phyloP scores from a whole-genome alignment of 2,329 filamentous ascomycete genomes.

The Sporothrix euskadiensis region DNA sequence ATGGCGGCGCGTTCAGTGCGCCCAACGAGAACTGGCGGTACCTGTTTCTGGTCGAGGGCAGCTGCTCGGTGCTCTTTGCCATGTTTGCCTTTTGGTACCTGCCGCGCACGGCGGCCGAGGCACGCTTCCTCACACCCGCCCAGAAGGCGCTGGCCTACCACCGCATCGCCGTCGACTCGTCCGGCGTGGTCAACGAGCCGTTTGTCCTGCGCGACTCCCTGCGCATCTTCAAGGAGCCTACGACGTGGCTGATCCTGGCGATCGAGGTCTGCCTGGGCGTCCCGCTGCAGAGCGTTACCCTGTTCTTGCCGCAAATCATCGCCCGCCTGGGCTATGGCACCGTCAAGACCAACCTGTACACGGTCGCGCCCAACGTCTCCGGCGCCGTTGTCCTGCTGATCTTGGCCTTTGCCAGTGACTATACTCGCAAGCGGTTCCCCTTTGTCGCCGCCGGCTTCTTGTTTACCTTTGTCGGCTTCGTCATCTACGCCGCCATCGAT shows the following conservation, averaged over 20 bases:
- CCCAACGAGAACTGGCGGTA: conserved; percentile 49
- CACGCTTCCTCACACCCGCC: conserved; percentile 60
- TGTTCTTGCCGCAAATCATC: conserved; percentile 35
- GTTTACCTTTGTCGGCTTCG: conserved; percentile 74
- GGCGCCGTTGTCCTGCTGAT: conserved; percentile 72
- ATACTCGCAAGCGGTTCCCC: conserved; percentile 65
- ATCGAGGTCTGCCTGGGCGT: conserved; percentile 63
- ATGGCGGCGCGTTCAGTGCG: conserved; percentile 41
- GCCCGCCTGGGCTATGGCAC: conserved; percentile 36
- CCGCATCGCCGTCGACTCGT: conserved; percentile 75
- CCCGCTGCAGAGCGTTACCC: conserved; percentile 54
- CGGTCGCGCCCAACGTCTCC: conserved; percentile 75
- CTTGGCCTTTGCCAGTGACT: conserved; percentile 70
- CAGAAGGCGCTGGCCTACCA: conserved; percentile 69
- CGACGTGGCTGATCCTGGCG: conserved; percentile 51
- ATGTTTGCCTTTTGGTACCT: conserved; percentile 69
- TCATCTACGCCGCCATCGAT: conserved; percentile 69
- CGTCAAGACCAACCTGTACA: conserved; percentile 73
- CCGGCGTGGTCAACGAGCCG: conserved; percentile 58
- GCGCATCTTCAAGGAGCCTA: conserved; percentile 53
- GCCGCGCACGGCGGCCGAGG: conserved; percentile 62
- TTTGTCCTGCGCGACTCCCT: conserved; percentile 55
- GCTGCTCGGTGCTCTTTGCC: conserved; percentile 60
- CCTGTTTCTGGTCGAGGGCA: conserved; percentile 57
- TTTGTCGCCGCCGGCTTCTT: conserved; percentile 74